phyloP scores from a whole-genome alignment of 75 land plant genomes.

The Gnetum montanum region DNA sequence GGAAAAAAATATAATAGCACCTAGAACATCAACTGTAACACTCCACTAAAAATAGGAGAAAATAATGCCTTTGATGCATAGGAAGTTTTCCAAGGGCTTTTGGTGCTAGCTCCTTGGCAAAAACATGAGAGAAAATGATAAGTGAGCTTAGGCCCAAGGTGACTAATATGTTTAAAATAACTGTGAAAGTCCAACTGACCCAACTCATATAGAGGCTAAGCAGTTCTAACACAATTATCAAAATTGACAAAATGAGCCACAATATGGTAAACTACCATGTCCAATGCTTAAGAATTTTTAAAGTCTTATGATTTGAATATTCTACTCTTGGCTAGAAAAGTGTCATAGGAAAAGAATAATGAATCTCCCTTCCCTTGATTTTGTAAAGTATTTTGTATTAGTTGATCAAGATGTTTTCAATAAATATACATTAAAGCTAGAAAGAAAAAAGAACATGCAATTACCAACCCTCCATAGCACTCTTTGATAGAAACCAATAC shows the following conservation, averaged over 20 bases:
- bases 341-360: constrained; percentile 82
- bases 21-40: neutral
- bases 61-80: constrained; percentile 98
- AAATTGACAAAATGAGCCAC: constrained; percentile 70
- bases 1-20: constrained; percentile 13
- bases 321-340: constrained; percentile 84
- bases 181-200: constrained; percentile 72
- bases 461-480: constrained; percentile 77
- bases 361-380: constrained; percentile 89
- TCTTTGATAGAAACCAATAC: constrained; percentile 83
- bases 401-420: constrained; percentile 73
- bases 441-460: no score
- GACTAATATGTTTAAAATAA: constrained; percentile 81
- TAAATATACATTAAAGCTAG: constrained; percentile 83
- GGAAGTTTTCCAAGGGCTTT: no score
- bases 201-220: constrained; percentile 63
- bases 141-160: constrained; percentile 85
- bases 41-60: constrained; percentile 99
- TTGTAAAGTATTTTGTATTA: constrained; percentile 88
- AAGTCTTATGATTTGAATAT: constrained; percentile 51
- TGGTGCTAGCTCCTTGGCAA: no score
- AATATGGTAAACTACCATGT: constrained; percentile 98
- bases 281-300: constrained; percentile 86
- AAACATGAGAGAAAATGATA: no score
- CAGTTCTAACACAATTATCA: constrained; percentile 69